Conservation (phyloP, 352 stramenopile genomes). For the Phytophthora brassicae region DNA sequence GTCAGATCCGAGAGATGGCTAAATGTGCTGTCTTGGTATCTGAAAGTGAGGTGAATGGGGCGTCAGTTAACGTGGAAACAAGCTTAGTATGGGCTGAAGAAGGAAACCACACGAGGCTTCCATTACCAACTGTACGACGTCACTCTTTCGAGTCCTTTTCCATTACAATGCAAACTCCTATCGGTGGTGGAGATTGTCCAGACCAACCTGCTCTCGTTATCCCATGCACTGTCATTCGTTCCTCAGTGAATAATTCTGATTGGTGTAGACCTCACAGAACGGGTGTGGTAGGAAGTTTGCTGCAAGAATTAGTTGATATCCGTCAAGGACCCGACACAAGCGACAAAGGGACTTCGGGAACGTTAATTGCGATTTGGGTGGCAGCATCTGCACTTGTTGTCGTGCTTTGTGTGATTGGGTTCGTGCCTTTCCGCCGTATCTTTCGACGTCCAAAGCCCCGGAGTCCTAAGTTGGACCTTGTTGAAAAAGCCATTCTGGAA, state of each 20-base stretch:
- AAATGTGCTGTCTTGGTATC: constrained; percentile 38
- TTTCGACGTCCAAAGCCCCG: constrained; percentile 2
- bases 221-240: constrained; percentile 36
- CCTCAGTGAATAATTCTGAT: constrained; percentile 14
- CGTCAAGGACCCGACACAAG: neutral
- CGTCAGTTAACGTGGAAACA: constrained; percentile 29
- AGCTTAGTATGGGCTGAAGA: constrained; percentile 48
- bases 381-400: constrained; percentile 18
- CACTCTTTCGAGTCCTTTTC: constrained; percentile 38
- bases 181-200: constrained; percentile 19
- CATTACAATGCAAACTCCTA: constrained; percentile 36
- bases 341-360: constrained; percentile 11
- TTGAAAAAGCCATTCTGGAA: constrained; percentile 24
- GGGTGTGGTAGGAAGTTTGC: constrained; percentile 24
- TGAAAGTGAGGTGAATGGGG: constrained; percentile 17
- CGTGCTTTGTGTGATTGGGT: constrained; percentile 23
- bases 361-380: constrained; percentile 29
- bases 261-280: constrained; percentile 46
- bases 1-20: constrained; percentile 29
- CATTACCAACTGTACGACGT: constrained; percentile 32
- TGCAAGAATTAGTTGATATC: constrained; percentile 19
- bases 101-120: constrained; percentile 44
- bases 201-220: constrained; percentile 35
- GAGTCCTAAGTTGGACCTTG: constrained; percentile 1
- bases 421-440: constrained; percentile 18